Percentiles rank a stretch among this genome's conserved stretches.
These are phyloP conservation scores for Juglanconis oblonga DNA, from an alignment of 2,329 filamentous ascomycete genomes.

Conservation along the genomic window DNA sequence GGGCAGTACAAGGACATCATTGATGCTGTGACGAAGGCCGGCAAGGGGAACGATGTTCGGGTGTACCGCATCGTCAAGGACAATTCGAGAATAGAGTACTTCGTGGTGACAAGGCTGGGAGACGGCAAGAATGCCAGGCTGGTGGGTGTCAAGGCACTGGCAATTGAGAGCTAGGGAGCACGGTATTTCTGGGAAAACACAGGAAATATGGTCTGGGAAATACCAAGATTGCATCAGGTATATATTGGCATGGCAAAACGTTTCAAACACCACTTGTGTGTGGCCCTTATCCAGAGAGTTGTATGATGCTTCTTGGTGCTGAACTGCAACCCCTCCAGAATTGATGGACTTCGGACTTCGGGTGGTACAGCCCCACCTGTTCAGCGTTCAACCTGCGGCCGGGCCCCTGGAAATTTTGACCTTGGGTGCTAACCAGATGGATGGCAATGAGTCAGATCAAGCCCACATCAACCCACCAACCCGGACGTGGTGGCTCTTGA, in stretches of 20 bases:
- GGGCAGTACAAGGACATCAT: conserved; percentile 69
- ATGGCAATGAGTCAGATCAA: conserved; percentile 17
- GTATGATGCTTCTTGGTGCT: neutral
- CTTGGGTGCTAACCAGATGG: neutral
- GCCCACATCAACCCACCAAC: conserved; percentile 1
- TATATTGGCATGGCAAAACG: neutral
- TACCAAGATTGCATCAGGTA: neutral
- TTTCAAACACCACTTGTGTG: neutral
- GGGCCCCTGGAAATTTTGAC: too few species aligned
- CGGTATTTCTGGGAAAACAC: neutral
- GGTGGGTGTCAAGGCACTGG: conserved; percentile 75
- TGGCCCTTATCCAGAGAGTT: neutral
- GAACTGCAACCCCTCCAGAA: neutral
- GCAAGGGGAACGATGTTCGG: conserved; percentile 64
- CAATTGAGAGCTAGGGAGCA: conserved; percentile 61
- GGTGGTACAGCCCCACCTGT: neutral
- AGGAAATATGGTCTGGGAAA: neutral
- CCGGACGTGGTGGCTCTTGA: neutral
- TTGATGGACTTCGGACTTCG: too few species aligned
- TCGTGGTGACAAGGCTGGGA: conserved; percentile 64
- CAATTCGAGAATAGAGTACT: conserved; percentile 71
- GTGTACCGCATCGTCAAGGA: conserved; percentile 70
- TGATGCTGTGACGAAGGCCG: conserved; percentile 64
- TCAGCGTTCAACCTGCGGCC: neutral
- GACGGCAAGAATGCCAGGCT: conserved; percentile 57